Percentiles rank a stretch among this genome's conserved stretches.
Conservation (phyloP, 192 early-diverging fungal species). For the Podila epigama region DNA sequence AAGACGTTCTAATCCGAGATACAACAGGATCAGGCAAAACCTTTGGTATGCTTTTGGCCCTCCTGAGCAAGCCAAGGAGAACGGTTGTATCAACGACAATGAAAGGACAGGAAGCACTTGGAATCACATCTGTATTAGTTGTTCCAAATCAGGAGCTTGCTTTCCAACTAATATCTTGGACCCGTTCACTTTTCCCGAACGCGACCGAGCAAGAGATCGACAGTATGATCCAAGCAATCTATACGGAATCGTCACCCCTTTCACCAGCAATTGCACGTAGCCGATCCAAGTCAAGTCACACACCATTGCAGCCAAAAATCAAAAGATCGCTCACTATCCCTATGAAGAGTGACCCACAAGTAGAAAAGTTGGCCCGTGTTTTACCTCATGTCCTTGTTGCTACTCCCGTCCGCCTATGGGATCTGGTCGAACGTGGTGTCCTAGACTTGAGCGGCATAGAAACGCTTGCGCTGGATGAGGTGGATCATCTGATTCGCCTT, state of each 20-base stretch:
- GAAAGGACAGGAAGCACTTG: background rate
- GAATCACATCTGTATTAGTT: conserved; percentile 51
- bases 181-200: conserved; percentile 34
- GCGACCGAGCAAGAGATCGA: conserved; percentile 8
- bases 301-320: background rate
- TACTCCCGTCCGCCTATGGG: conserved; percentile 48
- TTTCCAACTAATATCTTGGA: conserved; percentile 56
- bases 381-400: conserved; percentile 52
- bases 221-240: conserved; percentile 31
- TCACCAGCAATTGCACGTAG: background rate
- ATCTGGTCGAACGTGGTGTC: conserved; percentile 28
- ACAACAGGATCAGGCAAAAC: conserved; percentile 64
- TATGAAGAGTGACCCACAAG: conserved; percentile 4
- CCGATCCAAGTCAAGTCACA: background rate
- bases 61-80: conserved; percentile 45
- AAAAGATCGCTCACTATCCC: background rate
- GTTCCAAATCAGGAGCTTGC: conserved; percentile 64
- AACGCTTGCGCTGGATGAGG: conserved; percentile 59
- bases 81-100: background rate
- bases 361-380: conserved; percentile 7
- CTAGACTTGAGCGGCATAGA: conserved; percentile 43
- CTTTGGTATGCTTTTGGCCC: conserved; percentile 56
- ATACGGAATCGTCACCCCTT: background rate
- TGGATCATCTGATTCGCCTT: conserved; percentile 59
- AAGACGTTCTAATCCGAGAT: conserved; percentile 60